Evolutionary conservation across 2,329 filamentous ascomycete genomes (phyloP), one percentile per base, ranked within the genome.

Genomic region (Colletotrichum tropicicola): DNA sequence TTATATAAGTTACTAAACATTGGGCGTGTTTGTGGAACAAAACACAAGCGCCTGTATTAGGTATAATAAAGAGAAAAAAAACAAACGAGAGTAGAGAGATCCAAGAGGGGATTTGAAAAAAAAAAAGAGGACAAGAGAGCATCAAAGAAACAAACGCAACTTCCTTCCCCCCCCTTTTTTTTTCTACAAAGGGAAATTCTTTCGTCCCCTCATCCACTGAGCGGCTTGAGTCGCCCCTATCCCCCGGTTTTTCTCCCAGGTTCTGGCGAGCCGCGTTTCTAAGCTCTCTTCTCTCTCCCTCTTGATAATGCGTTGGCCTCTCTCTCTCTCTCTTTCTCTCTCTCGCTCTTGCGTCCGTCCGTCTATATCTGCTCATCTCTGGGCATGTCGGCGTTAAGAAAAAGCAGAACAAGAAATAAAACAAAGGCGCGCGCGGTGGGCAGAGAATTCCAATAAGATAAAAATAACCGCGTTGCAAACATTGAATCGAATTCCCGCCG

Each of bases 201-300:
- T 59, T 37, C 60, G 25, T 49, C 60, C 57, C 51, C 47, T 55
- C 43, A 65, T 65, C 61, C 56, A 39, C 61, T 45, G 49, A 10
- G 30, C 56, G 47, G 56, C 32, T 35, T 13, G 12, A 35, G n/a
- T 35, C 32, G 32, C 60, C 55, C 3, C 32, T 35, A 35, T 41
- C 47, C 48, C 55, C 60, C 56, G 15, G 60, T 64, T 30, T 64
- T 64, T 60, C 60, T 45, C 55, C 60, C 60, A 12, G 60, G 60
- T 48, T 64, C 47, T n/a, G 45, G 47, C 47, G 48, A 39, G 17
- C 25, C 60, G 53, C 56, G 30, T 45, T 17, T 53, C 52, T 25
- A 15, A 15, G 35, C 28, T 37, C 35, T 37, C 15, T 55, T 21
- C 30, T 8, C 12, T 13, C 32, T n/a, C 32, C n/a, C 32, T 3